phyloP scores from a whole-genome alignment of 2,329 filamentous ascomycete genomes.

The Colletotrichum graminicola region DNA sequence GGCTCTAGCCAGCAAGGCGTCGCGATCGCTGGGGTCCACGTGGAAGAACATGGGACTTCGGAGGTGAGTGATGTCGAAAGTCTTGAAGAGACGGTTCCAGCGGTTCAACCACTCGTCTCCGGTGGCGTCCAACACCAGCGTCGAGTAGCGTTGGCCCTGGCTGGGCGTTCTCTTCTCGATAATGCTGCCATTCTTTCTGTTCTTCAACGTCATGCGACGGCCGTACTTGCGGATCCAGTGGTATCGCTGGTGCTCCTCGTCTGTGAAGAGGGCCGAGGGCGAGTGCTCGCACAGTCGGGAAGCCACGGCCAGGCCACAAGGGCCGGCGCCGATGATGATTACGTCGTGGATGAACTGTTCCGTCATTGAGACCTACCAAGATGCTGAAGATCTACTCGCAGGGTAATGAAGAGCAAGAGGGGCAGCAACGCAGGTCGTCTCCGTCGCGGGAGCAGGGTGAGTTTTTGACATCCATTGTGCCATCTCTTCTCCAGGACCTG shows the following conservation, averaged over 20 bases:
- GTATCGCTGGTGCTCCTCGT: conserved; percentile 85
- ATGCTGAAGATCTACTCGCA: not conserved
- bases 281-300: conserved; percentile 78
- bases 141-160: conserved; percentile 47
- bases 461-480: conserved; percentile 29
- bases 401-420: not conserved
- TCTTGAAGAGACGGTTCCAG: conserved; percentile 78
- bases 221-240: conserved; percentile 80
- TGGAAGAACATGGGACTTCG: conserved; percentile 89
- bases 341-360: conserved; percentile 67
- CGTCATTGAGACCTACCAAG: conserved; percentile 13
- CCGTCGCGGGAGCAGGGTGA: not conserved
- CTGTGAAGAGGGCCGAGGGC: conserved; percentile 84
- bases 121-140: conserved; percentile 75
- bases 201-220: conserved; percentile 69
- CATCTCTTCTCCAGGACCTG: not conserved
- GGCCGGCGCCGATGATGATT: conserved; percentile 79
- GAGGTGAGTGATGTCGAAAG: conserved; percentile 77
- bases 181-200: conserved; percentile 56
- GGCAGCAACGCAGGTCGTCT: not conserved
- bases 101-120: conserved; percentile 74
- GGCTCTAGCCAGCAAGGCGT: conserved; percentile 78
- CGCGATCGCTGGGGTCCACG: conserved; percentile 79
- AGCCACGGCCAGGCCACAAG: conserved; percentile 80
- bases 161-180: conserved; percentile 38